Evolutionary conservation across 805 yeast species (phyloP), one percentile per base, ranked within the genome.

Genomic region (Nakazawaea ishiwadae): DNA sequence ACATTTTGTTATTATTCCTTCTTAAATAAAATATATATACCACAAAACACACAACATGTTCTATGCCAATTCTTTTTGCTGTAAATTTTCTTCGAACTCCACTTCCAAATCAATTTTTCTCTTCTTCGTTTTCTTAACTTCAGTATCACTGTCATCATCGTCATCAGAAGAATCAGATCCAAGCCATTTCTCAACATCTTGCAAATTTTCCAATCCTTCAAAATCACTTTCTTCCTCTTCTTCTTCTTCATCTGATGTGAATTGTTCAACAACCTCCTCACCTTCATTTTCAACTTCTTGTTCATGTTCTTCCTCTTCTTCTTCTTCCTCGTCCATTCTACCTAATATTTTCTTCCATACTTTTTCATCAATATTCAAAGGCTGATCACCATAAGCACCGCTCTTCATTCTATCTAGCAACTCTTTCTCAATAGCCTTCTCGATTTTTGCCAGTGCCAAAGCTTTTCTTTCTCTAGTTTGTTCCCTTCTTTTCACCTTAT

Each of bases 361-460:
- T 65, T 82, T 82, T 56, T 91, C 96, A 55, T 93, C 98, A 28
- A 93, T 98, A 56, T 93, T 93, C 58, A 93, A 71, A 43, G 99
- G 99, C 63, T 91, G 87, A 58, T 93, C 98, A 50, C 99, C 99
- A 59, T 93, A 93, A 2, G 98, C 98, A 47, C 99, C 99, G 56
- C 91, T 81, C 79, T 93, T 93, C 57, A 93, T 76, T 64, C 99
- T 81, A 41, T 90, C 96, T 56, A 93, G 72, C 50, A 93, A 74
- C 64, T 93, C 99, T 66, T 88, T 88, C 65, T 93, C 99, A 52
- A 93, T 93, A 11, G 96, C 89, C 66, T 87, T 88, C 61, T 93
- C 99, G 52, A 93, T 87, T 70, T 85, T 86, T 19, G 99, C 99
- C 30, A 99, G 98, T 18, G 87, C 87, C 47, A 93, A 70, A 0